Evolutionary conservation across 2,329 filamentous ascomycete species (phyloP), one percentile per base, ranked within the genome.

Genomic region (Sclerotinia spermophila): DNA sequence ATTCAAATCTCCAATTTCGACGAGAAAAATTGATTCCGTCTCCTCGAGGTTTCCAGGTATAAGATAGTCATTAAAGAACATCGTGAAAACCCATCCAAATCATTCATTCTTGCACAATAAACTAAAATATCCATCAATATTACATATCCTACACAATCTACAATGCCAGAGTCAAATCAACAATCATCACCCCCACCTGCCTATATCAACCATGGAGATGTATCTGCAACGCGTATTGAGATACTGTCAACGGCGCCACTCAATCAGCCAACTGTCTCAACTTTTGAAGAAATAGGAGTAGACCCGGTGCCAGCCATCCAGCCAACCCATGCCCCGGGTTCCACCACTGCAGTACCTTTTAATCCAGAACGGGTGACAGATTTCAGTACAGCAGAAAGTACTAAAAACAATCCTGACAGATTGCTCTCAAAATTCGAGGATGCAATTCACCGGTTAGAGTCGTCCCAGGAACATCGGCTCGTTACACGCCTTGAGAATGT

Each of bases 391-490:
- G 24, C 30, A 38, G 45, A 40, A n/a, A 53, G 17, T 38, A 11
- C 2, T 8, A 24, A 30, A 17, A 13, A 21, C 8, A 5, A 38
- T 17, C 40, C 67, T n/a, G 19, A 44, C 4, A 24, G 17, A 19
- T 40, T 69, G 8, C 17, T 69, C 11, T 64, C 44, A 7, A 62
- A 42, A 42, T 35, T 69, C 24, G 58, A 69, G 15, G 33, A 64
- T n/a, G 44, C 15, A 7, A 27, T 69, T n/a, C 67, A 27, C n/a
- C n/a, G 13, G 24, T 38, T 64, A 24, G 58, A 69, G 35, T 40
- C 24, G 19, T 64, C 56, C 7, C 67, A 27, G 35, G 67, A 62
- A 42, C 44, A 69, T 40, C 44, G 58, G 33, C 67, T 69, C 5
- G 55, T 69, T 11, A 30, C 56, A 30, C 19, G 67, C 13, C 56